Conservation (phyloP, 2,329 filamentous ascomycete genomes). For the Fusarium continuum region DNA sequence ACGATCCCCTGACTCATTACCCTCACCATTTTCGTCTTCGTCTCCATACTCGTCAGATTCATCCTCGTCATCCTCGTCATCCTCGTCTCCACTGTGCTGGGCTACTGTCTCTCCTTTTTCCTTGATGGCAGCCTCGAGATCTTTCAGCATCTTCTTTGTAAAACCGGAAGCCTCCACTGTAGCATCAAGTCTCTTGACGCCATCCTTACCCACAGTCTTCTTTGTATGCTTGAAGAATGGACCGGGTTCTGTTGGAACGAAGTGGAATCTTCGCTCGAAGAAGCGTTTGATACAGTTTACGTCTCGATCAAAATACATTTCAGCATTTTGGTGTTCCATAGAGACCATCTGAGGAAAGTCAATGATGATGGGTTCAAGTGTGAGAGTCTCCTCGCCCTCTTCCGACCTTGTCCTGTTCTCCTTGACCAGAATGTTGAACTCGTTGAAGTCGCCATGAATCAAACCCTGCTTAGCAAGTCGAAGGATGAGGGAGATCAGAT, state of each 20-base stretch:
- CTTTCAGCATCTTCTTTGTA: conserved; percentile 95
- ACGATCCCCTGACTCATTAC: conserved; percentile 33
- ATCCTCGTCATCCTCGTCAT: conserved; percentile 45
- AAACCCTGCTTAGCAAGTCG: conserved; percentile 84
- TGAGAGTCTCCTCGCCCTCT: conserved; percentile 54
- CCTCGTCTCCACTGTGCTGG: conserved; percentile 48
- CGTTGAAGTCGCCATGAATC: conserved; percentile 98
- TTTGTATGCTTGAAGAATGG: conserved; percentile 87
- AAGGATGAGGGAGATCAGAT: conserved; percentile 87
- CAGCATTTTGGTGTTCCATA: conserved; percentile 90
- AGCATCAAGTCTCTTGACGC: conserved; percentile 79
- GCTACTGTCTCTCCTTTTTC: conserved; percentile 69
- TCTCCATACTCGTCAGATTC: conserved; percentile 47
- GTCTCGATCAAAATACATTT: conserved; percentile 97
- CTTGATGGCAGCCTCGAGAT: conserved; percentile 89
- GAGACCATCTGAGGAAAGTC: conserved; percentile 99
- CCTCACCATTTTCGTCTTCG: conserved; percentile 43
- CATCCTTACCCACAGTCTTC: conserved; percentile 74
- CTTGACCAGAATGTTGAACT: conserved; percentile 97
- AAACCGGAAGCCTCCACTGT: conserved; percentile 93
- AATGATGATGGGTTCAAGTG: conserved; percentile 83
- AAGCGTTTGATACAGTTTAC: conserved; percentile 96
- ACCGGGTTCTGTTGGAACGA: conserved; percentile 81
- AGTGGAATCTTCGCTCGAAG: conserved; percentile 89
- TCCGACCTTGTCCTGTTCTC: conserved; percentile 65